Evolutionary conservation across 78 protist genomes (phyloP).

Genomic region (Dictyostelium firmibasis): DNA sequence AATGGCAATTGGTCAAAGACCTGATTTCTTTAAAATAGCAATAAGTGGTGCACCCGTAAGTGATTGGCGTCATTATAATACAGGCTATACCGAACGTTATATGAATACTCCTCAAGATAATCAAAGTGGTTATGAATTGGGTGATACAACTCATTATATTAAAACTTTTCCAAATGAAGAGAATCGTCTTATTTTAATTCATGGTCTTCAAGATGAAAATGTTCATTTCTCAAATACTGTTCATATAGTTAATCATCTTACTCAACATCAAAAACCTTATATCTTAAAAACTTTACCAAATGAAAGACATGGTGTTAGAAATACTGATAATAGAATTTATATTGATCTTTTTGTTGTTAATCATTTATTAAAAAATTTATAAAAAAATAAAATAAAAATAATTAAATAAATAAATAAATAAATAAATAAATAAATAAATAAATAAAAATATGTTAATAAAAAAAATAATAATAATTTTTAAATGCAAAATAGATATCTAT

Average conservation of each 20-base stretch:
- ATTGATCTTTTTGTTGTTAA: constrained; percentile 2
- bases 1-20: constrained; percentile 84
- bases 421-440: too few relatives aligned
- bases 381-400: not conserved
- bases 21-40: constrained; percentile 87
- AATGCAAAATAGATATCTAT: too few relatives aligned
- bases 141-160: constrained; percentile 30
- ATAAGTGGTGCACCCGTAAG: constrained; percentile 97
- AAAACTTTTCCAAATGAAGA: constrained; percentile 64
- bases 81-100: constrained; percentile 95
- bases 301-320: constrained; percentile 75
- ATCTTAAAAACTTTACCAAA: constrained; percentile 73
- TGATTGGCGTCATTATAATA: constrained; percentile 94
- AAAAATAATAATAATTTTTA: not conserved
- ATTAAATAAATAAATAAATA: too few relatives aligned
- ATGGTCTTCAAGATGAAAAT: constrained; percentile 95
- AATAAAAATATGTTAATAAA: not conserved
- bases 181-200: constrained; percentile 82
- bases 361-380: constrained; percentile 24
- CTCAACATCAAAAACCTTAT: constrained; percentile 81
- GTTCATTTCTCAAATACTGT: constrained; percentile 93
- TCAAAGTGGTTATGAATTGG: constrained; percentile 75
- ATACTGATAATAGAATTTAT: constrained; percentile 31
- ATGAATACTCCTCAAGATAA: constrained; percentile 85
- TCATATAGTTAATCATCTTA: constrained; percentile 78